phyloP scores from a whole-genome alignment of 2,329 filamentous ascomycete genomes.

The Phyllosticta citrichinensis region DNA sequence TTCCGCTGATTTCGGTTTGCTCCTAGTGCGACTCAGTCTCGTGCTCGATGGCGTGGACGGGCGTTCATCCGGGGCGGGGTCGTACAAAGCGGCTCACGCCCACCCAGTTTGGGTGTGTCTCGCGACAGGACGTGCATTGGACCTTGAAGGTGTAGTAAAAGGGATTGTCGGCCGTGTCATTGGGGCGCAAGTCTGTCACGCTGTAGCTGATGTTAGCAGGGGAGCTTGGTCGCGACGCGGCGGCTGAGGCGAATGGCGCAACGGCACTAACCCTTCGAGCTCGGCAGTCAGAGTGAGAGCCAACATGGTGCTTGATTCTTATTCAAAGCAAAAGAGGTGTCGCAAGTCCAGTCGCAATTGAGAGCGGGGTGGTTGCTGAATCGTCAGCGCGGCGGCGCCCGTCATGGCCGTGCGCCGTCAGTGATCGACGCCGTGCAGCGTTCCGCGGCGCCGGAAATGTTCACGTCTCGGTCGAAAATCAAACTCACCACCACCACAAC shows the following conservation, averaged over 20 bases:
- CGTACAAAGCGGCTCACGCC: conserved; percentile 80
- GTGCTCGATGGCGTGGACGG: background rate
- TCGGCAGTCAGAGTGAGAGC: conserved; percentile 30
- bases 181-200: conserved; percentile 78
- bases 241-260: background rate
- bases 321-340: background rate
- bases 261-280: conserved; percentile 22
- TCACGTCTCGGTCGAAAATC: background rate
- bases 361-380: background rate
- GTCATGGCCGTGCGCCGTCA: background rate
- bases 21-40: conserved; percentile 47
- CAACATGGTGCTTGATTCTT: conserved; percentile 19
- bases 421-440: background rate
- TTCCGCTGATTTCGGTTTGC: conserved; percentile 80
- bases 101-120: conserved; percentile 78
- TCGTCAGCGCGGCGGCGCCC: background rate
- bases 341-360: background rate
- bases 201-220: conserved; percentile 39
- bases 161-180: conserved; percentile 68
- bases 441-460: background rate
- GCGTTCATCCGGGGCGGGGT: conserved; percentile 12
- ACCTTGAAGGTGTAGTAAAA: conserved; percentile 99
- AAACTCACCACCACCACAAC: background rate
- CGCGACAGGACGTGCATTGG: conserved; percentile 94
- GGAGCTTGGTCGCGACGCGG: background rate